Percentiles rank a stretch among this genome's conserved stretches.
phyloP scores from a whole-genome alignment of 495 filamentous ascomycete species.

The Podospora pseudocomata region DNA sequence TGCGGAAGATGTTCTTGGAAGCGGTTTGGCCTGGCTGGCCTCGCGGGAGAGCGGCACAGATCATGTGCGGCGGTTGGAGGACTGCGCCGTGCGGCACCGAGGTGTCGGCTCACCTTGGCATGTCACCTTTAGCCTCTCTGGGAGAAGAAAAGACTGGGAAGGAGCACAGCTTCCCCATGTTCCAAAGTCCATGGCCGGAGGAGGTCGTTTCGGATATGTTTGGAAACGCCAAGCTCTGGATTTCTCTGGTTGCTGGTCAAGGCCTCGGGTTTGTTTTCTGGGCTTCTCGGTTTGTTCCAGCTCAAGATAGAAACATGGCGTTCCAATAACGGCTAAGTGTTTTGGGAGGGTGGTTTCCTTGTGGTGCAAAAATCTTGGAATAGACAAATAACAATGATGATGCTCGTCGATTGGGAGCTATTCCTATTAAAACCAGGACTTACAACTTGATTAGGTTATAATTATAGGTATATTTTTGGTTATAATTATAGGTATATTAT shows the following conservation, averaged over 20 bases:
- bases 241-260: not conserved
- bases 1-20: not conserved
- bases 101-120: not conserved
- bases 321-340: not conserved
- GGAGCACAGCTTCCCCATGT: not conserved
- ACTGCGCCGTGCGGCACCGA: conserved; percentile 16
- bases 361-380: not conserved
- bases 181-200: conserved; percentile 7
- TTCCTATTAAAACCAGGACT: not conserved
- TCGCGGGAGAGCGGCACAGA: not conserved
- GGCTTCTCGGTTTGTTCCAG: not conserved
- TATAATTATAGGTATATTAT: too few species aligned
- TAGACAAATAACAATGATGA: not conserved
- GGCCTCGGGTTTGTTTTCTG: not conserved
- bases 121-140: not conserved
- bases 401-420: not conserved
- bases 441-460: too few species aligned
- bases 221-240: not conserved
- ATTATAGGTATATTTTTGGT: too few species aligned
- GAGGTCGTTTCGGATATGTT: conserved; percentile 16
- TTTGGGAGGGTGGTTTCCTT: not conserved
- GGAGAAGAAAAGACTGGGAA: not conserved
- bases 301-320: not conserved
- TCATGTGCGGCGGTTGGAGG: not conserved
- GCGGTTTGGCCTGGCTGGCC: not conserved